A percentile compares a stretch with the other conserved stretches of the same genome.
phyloP scores from a whole-genome alignment of 2,329 filamentous ascomycete species.

The Chaetoscypha palmicola region DNA sequence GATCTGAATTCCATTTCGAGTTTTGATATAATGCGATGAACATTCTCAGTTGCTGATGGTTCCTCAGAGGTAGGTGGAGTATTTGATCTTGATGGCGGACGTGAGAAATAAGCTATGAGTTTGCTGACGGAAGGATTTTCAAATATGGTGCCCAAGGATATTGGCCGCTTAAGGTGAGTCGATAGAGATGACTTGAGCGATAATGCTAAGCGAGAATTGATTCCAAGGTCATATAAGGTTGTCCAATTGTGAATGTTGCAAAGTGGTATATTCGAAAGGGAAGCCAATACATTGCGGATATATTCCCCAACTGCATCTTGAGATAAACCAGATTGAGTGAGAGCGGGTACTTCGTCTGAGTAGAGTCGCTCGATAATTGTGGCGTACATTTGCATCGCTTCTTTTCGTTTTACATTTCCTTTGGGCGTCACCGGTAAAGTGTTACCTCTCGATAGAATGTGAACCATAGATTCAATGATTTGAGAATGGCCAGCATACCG shows the following conservation, averaged over 20 bases:
- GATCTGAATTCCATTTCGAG: conserved; percentile 21
- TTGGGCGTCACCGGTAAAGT: conserved; percentile 29
- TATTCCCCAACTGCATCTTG: conserved; percentile 16
- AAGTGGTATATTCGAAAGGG: conserved; percentile 13
- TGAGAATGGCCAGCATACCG: conserved; percentile 23
- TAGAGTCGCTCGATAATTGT: conserved; percentile 23
- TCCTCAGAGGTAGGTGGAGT: neutral
- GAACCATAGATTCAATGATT: conserved; percentile 25
- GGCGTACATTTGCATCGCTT: conserved; percentile 24
- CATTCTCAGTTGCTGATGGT: conserved; percentile 14
- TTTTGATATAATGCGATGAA: conserved; percentile 21
- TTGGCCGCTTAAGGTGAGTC: conserved; percentile 16
- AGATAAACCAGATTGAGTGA: neutral
- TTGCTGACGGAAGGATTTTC: conserved; percentile 26
- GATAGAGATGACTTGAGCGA: conserved; percentile 22
- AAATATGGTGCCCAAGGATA: conserved; percentile 28
- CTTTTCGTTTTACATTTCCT: conserved; percentile 30
- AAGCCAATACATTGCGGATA: conserved; percentile 17
- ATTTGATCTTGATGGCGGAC: conserved; percentile 2
- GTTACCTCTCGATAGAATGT: conserved; percentile 20
- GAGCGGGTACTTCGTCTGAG: conserved; percentile 4
- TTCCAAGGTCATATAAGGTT: conserved; percentile 24
- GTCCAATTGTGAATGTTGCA: conserved; percentile 21
- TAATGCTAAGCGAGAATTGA: conserved; percentile 25
- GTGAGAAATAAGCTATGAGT: conserved; percentile 15